Base-by-base conservation (phyloP, 306 rosid species). In the Morella rubra region DNA sequence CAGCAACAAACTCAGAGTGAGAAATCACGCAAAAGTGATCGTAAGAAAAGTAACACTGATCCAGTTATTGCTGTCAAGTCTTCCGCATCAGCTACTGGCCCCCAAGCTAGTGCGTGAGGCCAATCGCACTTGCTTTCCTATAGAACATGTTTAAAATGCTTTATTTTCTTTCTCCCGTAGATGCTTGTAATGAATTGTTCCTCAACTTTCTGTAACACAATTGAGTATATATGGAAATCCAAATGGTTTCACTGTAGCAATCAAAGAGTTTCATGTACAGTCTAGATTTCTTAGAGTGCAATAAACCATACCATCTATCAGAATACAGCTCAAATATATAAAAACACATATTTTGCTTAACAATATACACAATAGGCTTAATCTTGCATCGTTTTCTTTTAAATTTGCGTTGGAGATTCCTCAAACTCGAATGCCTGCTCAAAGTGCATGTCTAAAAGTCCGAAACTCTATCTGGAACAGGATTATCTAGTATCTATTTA, bases 1-100 rank as follows among this genome's bases (percentile, higher is more conserved):
- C 74, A 84, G 69, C 89, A 90, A 7, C 79, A 81, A 71, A 60
- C 24, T 18, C 87, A 81, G 42, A 82, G 77, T 32, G 84, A 75
- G 77, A 85, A 85, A 42, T 86, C 87, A 5, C 88, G 84, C 47
- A 85, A 88, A 73, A 79, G 61, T 51, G 85, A 67, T 19, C 75
- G 70, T 72, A 83, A 76, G 24, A 77, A 87, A 46, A 54, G 81
- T 62, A 87, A 85, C 71, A 47, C 89, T 7, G 89, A 88, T 83
- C 79, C 90, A 18, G 85, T 90, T 72, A 84, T 86, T 49, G 77
- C 85, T 20, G 84, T 79, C 4, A 85, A 88, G 83, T 73, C 98
- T 40, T 90, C 97, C 47, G 46, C 88, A 75, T 70, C 95, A 20
- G 80, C 87, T 71, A 84, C 90, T 14, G 78, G 67, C 55, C 75